A percentile compares a stretch with the other conserved stretches of the same genome.
Evolutionary conservation across 1,284 basidiomycete species (phyloP).

Genomic region (Limonomyces culmigenus): DNA sequence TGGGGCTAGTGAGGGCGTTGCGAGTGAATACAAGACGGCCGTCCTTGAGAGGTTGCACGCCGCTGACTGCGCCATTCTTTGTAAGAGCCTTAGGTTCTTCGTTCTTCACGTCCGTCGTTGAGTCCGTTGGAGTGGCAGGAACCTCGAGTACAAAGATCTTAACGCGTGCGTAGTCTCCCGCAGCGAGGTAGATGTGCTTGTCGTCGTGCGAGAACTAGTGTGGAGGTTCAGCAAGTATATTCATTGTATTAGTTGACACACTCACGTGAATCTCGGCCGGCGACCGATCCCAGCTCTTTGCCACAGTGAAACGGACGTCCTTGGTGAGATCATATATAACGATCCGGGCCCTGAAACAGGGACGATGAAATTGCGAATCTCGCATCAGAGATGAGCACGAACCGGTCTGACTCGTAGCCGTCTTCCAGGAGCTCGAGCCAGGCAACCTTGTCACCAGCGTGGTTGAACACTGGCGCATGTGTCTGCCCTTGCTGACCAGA

Average conservation of each 20-base stretch:
- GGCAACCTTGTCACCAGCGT: constrained; percentile 52
- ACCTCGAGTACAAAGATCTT: constrained; percentile 60
- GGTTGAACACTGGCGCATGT: constrained; percentile 49
- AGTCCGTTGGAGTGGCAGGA: constrained; percentile 42
- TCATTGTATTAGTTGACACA: background rate
- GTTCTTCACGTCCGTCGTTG: constrained; percentile 28
- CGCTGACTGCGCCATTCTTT: constrained; percentile 33
- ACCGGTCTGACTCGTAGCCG: constrained; percentile 74
- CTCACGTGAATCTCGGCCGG: constrained; percentile 38
- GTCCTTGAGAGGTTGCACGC: constrained; percentile 38
- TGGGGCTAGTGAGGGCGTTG: constrained; percentile 56
- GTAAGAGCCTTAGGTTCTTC: constrained; percentile 40
- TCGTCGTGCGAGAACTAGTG: constrained; percentile 58
- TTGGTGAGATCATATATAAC: constrained; percentile 62
- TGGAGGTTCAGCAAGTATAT: background rate
- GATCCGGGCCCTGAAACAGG: constrained; percentile 38
- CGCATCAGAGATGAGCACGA: background rate
- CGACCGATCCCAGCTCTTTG: constrained; percentile 73
- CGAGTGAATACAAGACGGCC: constrained; percentile 49
- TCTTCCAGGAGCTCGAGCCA: constrained; percentile 81
- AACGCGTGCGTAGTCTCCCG: constrained; percentile 56
- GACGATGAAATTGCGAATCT: background rate
- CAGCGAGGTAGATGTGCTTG: constrained; percentile 52
- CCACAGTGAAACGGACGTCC: constrained; percentile 51
- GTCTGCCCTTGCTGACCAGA: constrained; percentile 73